Evolutionary conservation across 768 basidiomycete species (phyloP).

Genomic region (Pisolithus tinctorius): DNA sequence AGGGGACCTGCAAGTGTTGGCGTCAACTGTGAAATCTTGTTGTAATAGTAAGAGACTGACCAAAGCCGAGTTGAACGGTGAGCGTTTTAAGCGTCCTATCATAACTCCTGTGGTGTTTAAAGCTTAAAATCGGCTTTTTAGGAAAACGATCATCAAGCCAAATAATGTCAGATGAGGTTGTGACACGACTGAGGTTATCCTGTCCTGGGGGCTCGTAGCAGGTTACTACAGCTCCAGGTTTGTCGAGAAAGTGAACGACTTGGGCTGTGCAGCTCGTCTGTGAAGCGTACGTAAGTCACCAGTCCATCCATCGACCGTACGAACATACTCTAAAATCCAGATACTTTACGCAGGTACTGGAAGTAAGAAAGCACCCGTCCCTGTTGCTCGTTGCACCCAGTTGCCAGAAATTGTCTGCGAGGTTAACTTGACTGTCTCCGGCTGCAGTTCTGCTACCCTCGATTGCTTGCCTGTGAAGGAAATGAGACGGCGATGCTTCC

Average conservation of each 20-base stretch:
- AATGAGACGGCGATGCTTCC: neutral
- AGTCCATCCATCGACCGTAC: neutral
- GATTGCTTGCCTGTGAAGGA: slow-evolving; percentile 16
- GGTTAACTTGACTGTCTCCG: slow-evolving; percentile 14
- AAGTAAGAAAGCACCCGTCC: slow-evolving; percentile 41
- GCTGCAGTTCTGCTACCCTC: slow-evolving; percentile 3
- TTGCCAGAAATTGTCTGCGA: slow-evolving; percentile 41
- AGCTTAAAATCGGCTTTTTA: slow-evolving; percentile 51
- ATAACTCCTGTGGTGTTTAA: slow-evolving; percentile 51
- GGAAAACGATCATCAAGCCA: slow-evolving; percentile 66
- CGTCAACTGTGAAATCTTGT: neutral
- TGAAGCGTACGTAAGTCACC: slow-evolving; percentile 3
- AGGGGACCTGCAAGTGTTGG: slow-evolving; percentile 32
- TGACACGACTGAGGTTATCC: slow-evolving; percentile 44
- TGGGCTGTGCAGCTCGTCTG: slow-evolving; percentile 25
- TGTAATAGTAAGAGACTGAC: slow-evolving; percentile 17
- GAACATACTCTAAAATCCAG: slow-evolving; percentile 53
- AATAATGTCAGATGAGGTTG: slow-evolving; percentile 54
- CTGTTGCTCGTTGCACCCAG: slow-evolving; percentile 32
- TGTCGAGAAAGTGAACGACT: slow-evolving; percentile 31
- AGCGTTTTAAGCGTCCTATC: slow-evolving; percentile 50
- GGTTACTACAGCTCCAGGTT: slow-evolving; percentile 39
- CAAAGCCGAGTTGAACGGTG: slow-evolving; percentile 30
- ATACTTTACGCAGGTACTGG: slow-evolving; percentile 34
- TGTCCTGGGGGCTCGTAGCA: slow-evolving; percentile 40